Evolutionary conservation across 345 rosid genomes (phyloP).

Genomic region (Excoecaria cochinchinensis): DNA sequence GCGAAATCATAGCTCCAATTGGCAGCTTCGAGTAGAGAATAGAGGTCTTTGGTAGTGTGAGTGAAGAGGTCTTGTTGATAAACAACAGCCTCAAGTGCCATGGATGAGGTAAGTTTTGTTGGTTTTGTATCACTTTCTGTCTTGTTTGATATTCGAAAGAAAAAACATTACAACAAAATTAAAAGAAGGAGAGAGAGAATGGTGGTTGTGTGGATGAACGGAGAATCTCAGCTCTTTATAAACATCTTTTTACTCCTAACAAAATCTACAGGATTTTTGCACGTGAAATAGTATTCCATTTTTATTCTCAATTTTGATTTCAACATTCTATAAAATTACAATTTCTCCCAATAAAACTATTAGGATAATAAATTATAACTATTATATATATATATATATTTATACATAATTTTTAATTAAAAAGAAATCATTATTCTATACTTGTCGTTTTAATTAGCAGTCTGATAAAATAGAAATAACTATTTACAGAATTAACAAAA

Average conservation of each 20-base stretch:
- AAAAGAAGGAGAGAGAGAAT: conserved; percentile 2
- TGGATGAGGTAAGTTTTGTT: background rate
- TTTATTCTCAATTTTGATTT: background rate
- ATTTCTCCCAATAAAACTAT: too few species aligned
- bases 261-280: conserved; percentile 36
- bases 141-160: background rate
- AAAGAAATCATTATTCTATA: too few species aligned
- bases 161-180: background rate
- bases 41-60: conserved; percentile 44
- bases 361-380: too few species aligned
- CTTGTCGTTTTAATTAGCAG: too few species aligned
- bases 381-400: too few species aligned
- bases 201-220: conserved; percentile 20
- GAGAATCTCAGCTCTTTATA: conserved; percentile 36
- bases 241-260: conserved; percentile 23
- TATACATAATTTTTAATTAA: too few species aligned
- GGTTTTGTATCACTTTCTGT: conserved; percentile 15
- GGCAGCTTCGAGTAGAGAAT: conserved; percentile 34
- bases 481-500: too few species aligned
- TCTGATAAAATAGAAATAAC: too few species aligned
- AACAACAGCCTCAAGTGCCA: conserved; percentile 74
- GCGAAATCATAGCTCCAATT: conserved; percentile 37
- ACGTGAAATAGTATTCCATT: conserved; percentile 41
- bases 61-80: conserved; percentile 52
- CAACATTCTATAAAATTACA: background rate